Percentiles rank a stretch among this genome's conserved stretches.
Conservation (phyloP, 306 rosid genomes). For the Aeschynomene evenia region DNA sequence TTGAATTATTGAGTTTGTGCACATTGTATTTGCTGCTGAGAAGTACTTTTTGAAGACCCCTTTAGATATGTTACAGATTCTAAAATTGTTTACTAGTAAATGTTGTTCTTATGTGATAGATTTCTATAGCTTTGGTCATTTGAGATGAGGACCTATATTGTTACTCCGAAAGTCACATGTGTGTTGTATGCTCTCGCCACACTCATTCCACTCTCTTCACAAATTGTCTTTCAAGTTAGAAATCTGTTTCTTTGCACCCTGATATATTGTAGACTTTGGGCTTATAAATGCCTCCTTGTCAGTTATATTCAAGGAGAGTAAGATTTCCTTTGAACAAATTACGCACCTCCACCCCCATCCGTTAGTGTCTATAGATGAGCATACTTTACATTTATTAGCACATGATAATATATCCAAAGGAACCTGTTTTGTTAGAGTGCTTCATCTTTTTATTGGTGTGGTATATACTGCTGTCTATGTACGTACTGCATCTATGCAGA, state of each 20-base stretch:
- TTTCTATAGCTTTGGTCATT: no score
- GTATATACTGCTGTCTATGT: not conserved
- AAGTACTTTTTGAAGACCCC: not conserved
- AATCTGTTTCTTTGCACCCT: not conserved
- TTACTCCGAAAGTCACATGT: not conserved
- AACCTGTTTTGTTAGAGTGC: not conserved
- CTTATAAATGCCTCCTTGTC: not conserved
- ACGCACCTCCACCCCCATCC: not conserved
- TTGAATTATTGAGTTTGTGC: not conserved
- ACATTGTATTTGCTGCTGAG: not conserved
- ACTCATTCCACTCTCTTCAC: not conserved
- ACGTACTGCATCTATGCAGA: not conserved
- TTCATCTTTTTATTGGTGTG: not conserved
- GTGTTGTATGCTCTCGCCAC: not conserved
- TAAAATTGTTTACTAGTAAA: not conserved
- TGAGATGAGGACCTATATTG: no score
- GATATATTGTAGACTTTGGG: not conserved
- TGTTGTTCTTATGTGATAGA: no score
- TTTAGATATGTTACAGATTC: not conserved
- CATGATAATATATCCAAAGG: not conserved
- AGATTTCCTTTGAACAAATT: not conserved
- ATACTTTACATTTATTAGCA: not conserved
- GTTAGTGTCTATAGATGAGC: not conserved
- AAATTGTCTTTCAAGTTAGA: not conserved
- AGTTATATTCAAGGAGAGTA: not conserved